Evolutionary conservation across 2,329 filamentous ascomycete genomes (phyloP), one percentile per base, ranked within the genome.

Genomic region (Nigrospora oryzae): DNA sequence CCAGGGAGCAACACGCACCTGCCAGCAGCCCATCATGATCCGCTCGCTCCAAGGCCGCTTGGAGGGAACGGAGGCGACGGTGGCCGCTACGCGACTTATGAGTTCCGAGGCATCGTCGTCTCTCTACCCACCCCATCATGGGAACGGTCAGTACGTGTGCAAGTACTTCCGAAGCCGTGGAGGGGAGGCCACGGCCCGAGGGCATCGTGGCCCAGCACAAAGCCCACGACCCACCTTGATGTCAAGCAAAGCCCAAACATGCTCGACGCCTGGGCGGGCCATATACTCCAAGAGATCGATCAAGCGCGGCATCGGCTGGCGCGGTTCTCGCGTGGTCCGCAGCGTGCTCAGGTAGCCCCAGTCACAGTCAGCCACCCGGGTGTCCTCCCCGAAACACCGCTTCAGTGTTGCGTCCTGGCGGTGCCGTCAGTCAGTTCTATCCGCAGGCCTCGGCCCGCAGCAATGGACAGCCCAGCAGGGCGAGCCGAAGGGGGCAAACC

Each of bases 11-110:
- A 36, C 16, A 49, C 66, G 57, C 65, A 85, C 81, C 42, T 83
- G 82, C 91, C 91, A 96, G 59, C 83, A 85, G 38, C 90, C 91
- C 1, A 95, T 69, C 0, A 94, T 69, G 42, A 96, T 73, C 28
- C 90, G 78, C 46, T 81, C 66, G 23, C 75, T 69, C 90, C 91
- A 96, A 5, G 79, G 76, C 33, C 65, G 65, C 16, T 63, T 64
- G 47, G 51, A 69, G 51, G 58, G 58, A 30, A 81, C 71, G 30
- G 75, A 63, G 42, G 66, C 65, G 14, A 95, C 68, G 0, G 84
- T 80, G 43, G 76, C 66, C 11, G 79, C 79, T 31, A 91, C 82
- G 39, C 81, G 70, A 33, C 74, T 65, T 62, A 96, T 81, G n/a
- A 96, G 72, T 36, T 80, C 72, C 14, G 82, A 74, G 0, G 85